Evolutionary conservation across 306 rosid genomes (phyloP), one percentile per base, ranked within the genome.

Genomic region (Herpetospermum pedunculosum): DNA sequence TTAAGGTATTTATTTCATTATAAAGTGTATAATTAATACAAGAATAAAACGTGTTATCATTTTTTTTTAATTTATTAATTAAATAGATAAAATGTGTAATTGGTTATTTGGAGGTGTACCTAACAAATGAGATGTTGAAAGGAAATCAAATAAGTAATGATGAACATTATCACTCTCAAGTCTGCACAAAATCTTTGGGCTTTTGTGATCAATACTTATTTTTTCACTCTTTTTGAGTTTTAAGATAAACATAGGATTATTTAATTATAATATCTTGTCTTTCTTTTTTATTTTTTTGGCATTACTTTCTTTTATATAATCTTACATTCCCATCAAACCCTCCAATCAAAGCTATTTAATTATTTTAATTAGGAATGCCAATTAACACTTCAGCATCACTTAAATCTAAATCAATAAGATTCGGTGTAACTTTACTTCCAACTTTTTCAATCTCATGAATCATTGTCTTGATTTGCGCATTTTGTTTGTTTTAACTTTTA

Each of bases 241-340:
- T 8, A 63, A 63, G 70, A 63, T 63, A 63, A 37, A 37, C 70
- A 37, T 63, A n/a, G 70, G 48, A 63, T 63, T 37, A 63, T 63
- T 37, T 63, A 37, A 63, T 9, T 63, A 63, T n/a, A 63, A 35
- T 35, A 37, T 34, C 41, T 34, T 60, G 1, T 25, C 29, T 53
- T 53, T 23, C 10, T 21, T 3, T 2, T 23, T 8, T n/a, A 0
- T 19, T 8, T 23, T 29, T 11, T 63, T 35, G 15, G 10, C 67
- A 6, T 32, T 15, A 60, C 69, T 60, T 60, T 60, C 11, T 58
- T 4, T 29, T 14, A 7, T 57, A 58, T 58, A 58, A 14, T 58
- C 13, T 8, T 18, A 58, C 18, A 4, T 25, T 28, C 37, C 19
- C n/a, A 25, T 6, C 10, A 55, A 7, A 55, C 9, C 19, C 67